These are phyloP conservation scores for Lophiotrema nucula DNA, from an alignment of 495 filamentous ascomycete genomes.

Conservation along the genomic window DNA sequence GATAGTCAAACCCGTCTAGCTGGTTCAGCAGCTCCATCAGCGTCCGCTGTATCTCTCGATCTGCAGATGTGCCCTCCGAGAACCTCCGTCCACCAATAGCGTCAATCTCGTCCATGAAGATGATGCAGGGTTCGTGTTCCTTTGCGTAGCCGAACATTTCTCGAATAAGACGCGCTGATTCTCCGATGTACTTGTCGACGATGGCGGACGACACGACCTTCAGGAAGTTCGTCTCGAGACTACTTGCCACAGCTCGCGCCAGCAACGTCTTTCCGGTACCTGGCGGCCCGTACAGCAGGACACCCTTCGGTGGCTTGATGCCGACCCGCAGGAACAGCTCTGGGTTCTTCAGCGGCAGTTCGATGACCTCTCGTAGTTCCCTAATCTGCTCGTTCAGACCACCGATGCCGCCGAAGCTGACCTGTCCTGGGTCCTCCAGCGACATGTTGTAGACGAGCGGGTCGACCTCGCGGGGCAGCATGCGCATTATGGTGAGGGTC, in stretches of 20 bases:
- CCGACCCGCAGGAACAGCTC: slow-evolving; percentile 96
- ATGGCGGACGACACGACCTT: slow-evolving; percentile 99
- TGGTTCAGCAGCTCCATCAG: slow-evolving; percentile 99
- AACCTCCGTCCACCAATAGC: slow-evolving; percentile 97
- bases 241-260: slow-evolving; percentile 93
- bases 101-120: slow-evolving; percentile 99
- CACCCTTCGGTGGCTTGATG: slow-evolving; percentile 98
- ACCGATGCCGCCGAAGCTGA: slow-evolving; percentile 98
- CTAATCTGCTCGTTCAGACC: slow-evolving; percentile 98
- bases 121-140: slow-evolving; percentile 99
- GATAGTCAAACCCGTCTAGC: slow-evolving; percentile 97
- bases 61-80: slow-evolving; percentile 96
- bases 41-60: slow-evolving; percentile 98
- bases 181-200: slow-evolving; percentile 99
- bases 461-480: slow-evolving; percentile 98
- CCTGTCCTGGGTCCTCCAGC: slow-evolving; percentile 93
- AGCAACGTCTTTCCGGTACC: slow-evolving; percentile 97
- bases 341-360: slow-evolving; percentile 96
- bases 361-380: slow-evolving; percentile 96
- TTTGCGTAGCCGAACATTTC: slow-evolving; percentile 99
- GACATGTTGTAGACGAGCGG: slow-evolving; percentile 99
- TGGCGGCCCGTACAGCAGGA: slow-evolving; percentile 94
- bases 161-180: slow-evolving; percentile 93
- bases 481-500: slow-evolving; percentile 99
- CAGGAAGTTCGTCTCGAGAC: slow-evolving; percentile 96